phyloP scores from a whole-genome alignment of 2,329 filamentous ascomycete species.

The Colletotrichum camelliae region DNA sequence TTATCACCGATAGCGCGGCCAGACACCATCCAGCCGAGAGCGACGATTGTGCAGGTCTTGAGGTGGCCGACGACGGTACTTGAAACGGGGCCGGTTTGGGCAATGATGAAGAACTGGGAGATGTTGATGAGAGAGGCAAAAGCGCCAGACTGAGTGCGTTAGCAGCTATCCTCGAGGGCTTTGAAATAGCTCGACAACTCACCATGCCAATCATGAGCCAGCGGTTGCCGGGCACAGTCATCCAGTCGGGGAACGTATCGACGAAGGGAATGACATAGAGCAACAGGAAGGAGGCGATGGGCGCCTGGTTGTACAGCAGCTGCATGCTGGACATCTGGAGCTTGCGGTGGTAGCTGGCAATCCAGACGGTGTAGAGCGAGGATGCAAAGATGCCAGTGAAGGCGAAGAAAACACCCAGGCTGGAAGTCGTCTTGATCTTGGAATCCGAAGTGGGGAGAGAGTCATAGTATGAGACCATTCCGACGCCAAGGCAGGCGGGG shows the following conservation, averaged over 20 bases:
- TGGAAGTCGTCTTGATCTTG: constrained; percentile 59
- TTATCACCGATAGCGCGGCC: constrained; percentile 62
- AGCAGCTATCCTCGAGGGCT: background rate
- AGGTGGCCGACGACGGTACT: constrained; percentile 71
- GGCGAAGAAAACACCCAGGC: constrained; percentile 68
- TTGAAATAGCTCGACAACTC: constrained; percentile 27
- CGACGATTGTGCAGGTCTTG: constrained; percentile 71
- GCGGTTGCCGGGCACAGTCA: constrained; percentile 51
- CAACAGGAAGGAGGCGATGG: constrained; percentile 65
- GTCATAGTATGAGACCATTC: constrained; percentile 72
- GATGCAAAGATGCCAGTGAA: constrained; percentile 68
- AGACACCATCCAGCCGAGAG: constrained; percentile 63
- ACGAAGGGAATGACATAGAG: constrained; percentile 71
- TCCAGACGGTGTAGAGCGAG: constrained; percentile 73
- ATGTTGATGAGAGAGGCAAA: constrained; percentile 71
- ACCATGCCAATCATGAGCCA: constrained; percentile 67
- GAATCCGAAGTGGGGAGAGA: constrained; percentile 55
- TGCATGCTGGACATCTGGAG: constrained; percentile 73
- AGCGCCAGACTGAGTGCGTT: constrained; percentile 57
- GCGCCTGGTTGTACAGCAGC: constrained; percentile 71
- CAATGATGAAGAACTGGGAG: constrained; percentile 67
- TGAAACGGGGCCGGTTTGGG: constrained; percentile 66
- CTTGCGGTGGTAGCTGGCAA: constrained; percentile 68
- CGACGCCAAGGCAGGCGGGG: constrained; percentile 69
- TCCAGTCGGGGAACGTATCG: constrained; percentile 66